phyloP scores from a whole-genome alignment of 805 yeast genomes.

The Lipomyces lipofer region DNA sequence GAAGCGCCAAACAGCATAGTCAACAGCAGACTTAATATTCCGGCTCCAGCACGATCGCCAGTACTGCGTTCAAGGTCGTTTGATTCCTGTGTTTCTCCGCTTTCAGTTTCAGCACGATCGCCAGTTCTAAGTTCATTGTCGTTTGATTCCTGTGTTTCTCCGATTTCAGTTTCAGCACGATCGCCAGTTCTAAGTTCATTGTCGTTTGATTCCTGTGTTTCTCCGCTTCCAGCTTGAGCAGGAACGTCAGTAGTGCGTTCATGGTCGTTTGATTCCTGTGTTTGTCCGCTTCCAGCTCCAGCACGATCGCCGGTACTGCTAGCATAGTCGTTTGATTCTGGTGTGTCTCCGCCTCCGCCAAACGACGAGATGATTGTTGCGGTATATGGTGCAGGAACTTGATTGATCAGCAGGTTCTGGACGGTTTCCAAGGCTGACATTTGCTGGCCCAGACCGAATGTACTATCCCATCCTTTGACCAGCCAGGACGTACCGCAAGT shows the following conservation, averaged over 20 bases:
- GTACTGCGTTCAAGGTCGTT: too few relatives aligned
- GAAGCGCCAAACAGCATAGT: constrained; percentile 12
- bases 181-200: constrained; percentile 13
- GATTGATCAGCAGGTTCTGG: constrained; percentile 36
- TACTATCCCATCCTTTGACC: constrained; percentile 63
- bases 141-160: too few relatives aligned
- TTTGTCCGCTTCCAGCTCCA: too few relatives aligned
- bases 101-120: too few relatives aligned
- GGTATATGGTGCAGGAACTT: constrained; percentile 49
- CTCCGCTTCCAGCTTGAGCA: too few relatives aligned
- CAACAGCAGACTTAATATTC: constrained; percentile 16
- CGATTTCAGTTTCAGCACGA: too few relatives aligned
- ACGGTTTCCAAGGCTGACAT: constrained; percentile 76
- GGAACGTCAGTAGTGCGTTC: too few relatives aligned
- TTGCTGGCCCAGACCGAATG: constrained; percentile 88
- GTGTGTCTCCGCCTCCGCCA: constrained; percentile 44
- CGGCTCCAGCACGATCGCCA: constrained; percentile 25
- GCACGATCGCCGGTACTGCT: background rate
- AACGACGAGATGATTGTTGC: constrained; percentile 46
- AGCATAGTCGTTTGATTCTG: too few relatives aligned
- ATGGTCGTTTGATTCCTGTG: too few relatives aligned
- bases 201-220: too few relatives aligned
- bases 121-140: too few relatives aligned
- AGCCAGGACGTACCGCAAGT: constrained; percentile 90
- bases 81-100: too few relatives aligned